Conservation (phyloP, 208 protist species). For the Wallacemonas sp. region DNA sequence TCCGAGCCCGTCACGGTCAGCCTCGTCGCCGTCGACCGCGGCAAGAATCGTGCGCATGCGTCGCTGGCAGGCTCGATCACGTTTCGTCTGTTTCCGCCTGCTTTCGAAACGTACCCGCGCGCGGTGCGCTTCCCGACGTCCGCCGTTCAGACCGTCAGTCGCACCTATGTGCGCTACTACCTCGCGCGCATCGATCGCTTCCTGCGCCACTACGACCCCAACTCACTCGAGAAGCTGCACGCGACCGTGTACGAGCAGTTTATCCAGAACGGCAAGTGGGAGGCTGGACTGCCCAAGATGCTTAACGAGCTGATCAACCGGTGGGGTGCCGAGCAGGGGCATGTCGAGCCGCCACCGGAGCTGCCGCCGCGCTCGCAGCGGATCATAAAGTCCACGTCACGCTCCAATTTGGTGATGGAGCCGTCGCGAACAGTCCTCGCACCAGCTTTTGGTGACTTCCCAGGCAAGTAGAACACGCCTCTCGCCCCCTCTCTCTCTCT, state of each 20-base stretch:
- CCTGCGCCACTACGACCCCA: constrained; percentile 69
- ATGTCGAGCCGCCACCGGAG: constrained; percentile 24
- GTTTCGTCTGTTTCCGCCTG: constrained; percentile 52
- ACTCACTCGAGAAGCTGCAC: constrained; percentile 68
- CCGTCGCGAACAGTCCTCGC: neutral
- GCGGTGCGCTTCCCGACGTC: constrained; percentile 37
- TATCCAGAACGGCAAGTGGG: constrained; percentile 50
- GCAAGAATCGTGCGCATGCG: constrained; percentile 44
- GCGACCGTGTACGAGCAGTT: constrained; percentile 58
- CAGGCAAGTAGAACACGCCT: too few relatives aligned
- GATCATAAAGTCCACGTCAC: neutral
- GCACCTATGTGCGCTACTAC: constrained; percentile 75
- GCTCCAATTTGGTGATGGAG: neutral
- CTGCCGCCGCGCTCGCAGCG: constrained; percentile 3
- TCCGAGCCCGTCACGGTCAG: constrained; percentile 64
- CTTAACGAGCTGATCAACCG: constrained; percentile 45
- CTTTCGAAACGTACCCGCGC: constrained; percentile 59
- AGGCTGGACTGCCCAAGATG: constrained; percentile 39
- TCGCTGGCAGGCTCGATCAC: constrained; percentile 58
- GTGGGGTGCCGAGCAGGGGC: constrained; percentile 61
- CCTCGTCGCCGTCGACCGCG: constrained; percentile 55
- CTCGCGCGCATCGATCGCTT: constrained; percentile 49
- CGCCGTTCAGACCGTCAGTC: constrained; percentile 40
- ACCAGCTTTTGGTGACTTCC: constrained; percentile 4
- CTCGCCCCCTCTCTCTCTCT: too few relatives aligned